phyloP scores from a whole-genome alignment of 2,329 filamentous ascomycete species.

The Botrytis fragariae region DNA sequence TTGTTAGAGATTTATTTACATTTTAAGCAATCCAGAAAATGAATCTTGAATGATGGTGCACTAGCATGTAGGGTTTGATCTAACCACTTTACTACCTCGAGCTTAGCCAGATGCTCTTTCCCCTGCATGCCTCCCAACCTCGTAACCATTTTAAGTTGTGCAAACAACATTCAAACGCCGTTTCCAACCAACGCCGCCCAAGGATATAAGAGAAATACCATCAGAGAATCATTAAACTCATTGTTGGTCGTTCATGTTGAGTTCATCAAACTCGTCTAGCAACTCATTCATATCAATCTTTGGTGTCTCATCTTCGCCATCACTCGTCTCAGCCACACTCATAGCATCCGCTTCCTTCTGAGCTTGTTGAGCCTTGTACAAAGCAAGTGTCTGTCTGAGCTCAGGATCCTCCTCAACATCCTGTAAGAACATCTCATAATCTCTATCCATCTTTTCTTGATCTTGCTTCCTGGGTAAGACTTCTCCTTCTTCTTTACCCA shows the following conservation, averaged over 20 bases:
- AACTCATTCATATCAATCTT: conserved; percentile 76
- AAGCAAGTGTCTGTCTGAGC: conserved; percentile 73
- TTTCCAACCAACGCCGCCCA: conserved; percentile 16
- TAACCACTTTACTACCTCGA: conserved; percentile 1
- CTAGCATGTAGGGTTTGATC: not conserved
- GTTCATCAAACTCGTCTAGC: conserved; percentile 89
- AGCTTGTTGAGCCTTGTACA: conserved; percentile 68
- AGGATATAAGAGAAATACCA: conserved; percentile 17
- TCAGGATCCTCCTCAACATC: conserved; percentile 97
- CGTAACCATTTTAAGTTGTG: conserved; percentile 11
- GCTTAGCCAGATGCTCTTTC: not conserved
- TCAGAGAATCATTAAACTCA: conserved; percentile 18
- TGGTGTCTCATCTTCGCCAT: conserved; percentile 63
- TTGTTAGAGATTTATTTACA: not conserved
- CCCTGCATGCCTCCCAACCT: not conserved
- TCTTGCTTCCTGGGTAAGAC: conserved; percentile 83
- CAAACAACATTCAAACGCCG: conserved; percentile 14
- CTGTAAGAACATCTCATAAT: conserved; percentile 95
- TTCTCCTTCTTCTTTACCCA: conserved; percentile 86
- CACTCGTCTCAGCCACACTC: conserved; percentile 63
- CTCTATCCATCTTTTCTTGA: conserved; percentile 81
- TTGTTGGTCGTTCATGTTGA: conserved; percentile 54
- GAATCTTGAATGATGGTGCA: not conserved
- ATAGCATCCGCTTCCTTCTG: conserved; percentile 59
- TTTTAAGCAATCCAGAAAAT: not conserved